phyloP scores from a whole-genome alignment of 371 early-diverging fungal species.

The Sporodiniella umbellata region DNA sequence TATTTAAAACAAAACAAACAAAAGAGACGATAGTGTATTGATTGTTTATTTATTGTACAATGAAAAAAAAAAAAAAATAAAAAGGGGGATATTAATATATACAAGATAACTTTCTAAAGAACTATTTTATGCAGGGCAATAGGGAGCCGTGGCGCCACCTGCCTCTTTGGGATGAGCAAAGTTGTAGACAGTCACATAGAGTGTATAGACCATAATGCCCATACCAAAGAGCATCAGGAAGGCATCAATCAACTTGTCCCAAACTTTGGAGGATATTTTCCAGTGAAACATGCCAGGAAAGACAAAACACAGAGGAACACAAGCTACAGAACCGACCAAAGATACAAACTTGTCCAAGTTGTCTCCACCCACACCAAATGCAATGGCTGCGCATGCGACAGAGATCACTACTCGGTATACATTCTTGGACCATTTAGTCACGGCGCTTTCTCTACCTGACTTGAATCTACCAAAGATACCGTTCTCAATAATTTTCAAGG shows the following conservation, averaged over 20 bases:
- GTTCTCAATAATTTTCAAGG: conserved; percentile 69
- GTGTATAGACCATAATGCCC: conserved; percentile 44
- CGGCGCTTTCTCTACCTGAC: conserved; percentile 26
- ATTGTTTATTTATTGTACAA: neutral
- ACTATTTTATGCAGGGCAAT: conserved; percentile 1
- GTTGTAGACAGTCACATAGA: conserved; percentile 27
- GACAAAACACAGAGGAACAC: conserved; percentile 61
- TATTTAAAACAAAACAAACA: too few relatives aligned
- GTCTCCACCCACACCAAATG: conserved; percentile 59
- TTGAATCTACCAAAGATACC: conserved; percentile 33
- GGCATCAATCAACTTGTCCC: conserved; percentile 29
- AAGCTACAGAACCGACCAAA: conserved; percentile 44
- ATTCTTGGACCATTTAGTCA: conserved; percentile 73
- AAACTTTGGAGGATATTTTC: conserved; percentile 34
- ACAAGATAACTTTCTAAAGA: too few relatives aligned
- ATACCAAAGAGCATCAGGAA: conserved; percentile 49
- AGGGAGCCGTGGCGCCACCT: neutral
- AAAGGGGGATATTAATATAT: too few relatives aligned
- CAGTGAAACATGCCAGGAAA: conserved; percentile 70
- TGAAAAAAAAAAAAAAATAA: too few relatives aligned
- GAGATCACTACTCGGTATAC: conserved; percentile 47
- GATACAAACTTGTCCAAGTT: conserved; percentile 74
- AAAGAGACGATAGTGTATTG: neutral
- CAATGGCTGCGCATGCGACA: conserved; percentile 47
- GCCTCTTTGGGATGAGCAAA: conserved; percentile 22